Evolutionary conservation across 306 rosid genomes (phyloP).

Genomic region (Adenanthera pavonina): DNA sequence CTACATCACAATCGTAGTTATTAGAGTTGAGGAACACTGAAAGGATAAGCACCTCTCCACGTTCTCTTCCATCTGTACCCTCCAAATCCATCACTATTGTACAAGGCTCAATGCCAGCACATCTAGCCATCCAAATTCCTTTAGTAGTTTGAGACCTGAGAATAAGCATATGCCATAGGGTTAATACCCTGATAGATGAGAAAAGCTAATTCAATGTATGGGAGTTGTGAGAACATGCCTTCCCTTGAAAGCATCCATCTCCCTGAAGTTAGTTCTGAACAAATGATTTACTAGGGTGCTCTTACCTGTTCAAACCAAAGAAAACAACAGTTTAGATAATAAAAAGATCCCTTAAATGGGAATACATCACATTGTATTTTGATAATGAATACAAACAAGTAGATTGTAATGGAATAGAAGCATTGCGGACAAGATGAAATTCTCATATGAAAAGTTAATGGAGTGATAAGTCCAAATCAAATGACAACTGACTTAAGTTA

Average conservation of each 20-base stretch:
- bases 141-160: constrained; percentile 94
- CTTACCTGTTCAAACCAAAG: constrained; percentile 69
- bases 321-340: constrained; percentile 17
- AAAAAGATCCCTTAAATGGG: background rate
- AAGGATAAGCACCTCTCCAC: constrained; percentile 79
- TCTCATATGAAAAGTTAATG: background rate
- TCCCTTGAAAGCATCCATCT: constrained; percentile 95
- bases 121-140: constrained; percentile 89
- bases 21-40: constrained; percentile 12
- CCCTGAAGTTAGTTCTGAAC: constrained; percentile 77
- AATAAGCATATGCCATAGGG: constrained; percentile 28
- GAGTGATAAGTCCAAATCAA: constrained; percentile 6
- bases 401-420: background rate
- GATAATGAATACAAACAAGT: background rate
- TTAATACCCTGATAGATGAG: background rate
- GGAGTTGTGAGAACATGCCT: constrained; percentile 58
- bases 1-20: constrained; percentile 12
- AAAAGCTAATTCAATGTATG: constrained; percentile 1
- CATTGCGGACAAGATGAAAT: background rate
- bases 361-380: background rate
- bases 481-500: constrained; percentile 3
- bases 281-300: constrained; percentile 80
- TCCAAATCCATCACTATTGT: constrained; percentile 96
- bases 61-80: constrained; percentile 97
- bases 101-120: constrained; percentile 88